phyloP scores from a whole-genome alignment of 352 stramenopile genomes.

The Albugo laibachii region DNA sequence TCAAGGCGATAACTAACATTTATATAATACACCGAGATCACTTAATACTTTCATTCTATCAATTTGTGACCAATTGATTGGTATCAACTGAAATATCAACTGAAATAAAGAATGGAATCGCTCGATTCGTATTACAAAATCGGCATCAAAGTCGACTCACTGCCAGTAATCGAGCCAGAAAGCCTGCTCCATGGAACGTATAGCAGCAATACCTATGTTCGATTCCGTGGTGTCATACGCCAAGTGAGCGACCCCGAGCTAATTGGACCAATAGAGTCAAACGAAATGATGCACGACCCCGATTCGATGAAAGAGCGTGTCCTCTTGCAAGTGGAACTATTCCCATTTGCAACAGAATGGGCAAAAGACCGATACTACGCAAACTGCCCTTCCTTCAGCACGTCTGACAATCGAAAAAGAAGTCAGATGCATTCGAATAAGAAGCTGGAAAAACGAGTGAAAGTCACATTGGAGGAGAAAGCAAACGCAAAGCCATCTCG shows the following conservation, averaged over 20 bases:
- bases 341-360: conserved; percentile 37
- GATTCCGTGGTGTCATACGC: conserved; percentile 44
- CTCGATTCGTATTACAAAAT: too few relatives aligned
- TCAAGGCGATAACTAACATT: too few relatives aligned
- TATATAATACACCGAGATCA: too few relatives aligned
- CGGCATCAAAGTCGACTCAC: conserved; percentile 2
- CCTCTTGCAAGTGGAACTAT: conserved; percentile 33
- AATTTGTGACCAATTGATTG: too few relatives aligned
- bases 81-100: too few relatives aligned
- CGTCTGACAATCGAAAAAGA: neutral
- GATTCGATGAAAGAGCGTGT: conserved; percentile 30
- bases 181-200: conserved; percentile 26
- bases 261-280: conserved; percentile 14
- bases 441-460: neutral
- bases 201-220: conserved; percentile 26
- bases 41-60: too few relatives aligned
- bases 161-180: conserved; percentile 31
- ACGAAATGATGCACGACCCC: neutral
- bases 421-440: neutral
- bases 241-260: conserved; percentile 59
- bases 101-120: too few relatives aligned
- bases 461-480: neutral
- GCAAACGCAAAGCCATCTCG: neutral
- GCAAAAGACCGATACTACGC: conserved; percentile 14
- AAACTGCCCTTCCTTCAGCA: neutral